Percentiles rank a stretch among this genome's conserved stretches.
These are phyloP conservation scores for Erodium maritimum DNA, from an alignment of 345 rosid species.

Conservation along the genomic window DNA sequence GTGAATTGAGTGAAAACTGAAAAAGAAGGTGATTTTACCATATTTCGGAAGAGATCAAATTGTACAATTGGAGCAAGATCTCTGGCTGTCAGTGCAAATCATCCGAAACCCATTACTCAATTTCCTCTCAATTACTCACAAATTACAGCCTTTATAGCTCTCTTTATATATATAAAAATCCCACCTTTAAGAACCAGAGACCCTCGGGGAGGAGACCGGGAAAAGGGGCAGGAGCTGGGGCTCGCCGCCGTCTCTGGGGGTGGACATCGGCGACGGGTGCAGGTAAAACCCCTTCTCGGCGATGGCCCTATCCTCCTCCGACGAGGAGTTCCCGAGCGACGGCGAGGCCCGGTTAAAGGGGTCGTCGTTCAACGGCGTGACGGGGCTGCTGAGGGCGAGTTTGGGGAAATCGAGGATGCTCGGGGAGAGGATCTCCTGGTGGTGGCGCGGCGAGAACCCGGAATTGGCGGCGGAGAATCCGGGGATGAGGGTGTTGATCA, in stretches of 20 bases:
- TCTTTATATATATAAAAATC: too few species aligned
- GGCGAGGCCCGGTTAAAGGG: neutral
- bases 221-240: conserved; percentile 29
- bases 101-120: neutral
- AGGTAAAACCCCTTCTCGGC: conserved; percentile 30
- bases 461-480: neutral
- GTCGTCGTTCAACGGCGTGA: conserved; percentile 4
- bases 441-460: neutral
- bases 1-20: too few species aligned
- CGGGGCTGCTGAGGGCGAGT: conserved; percentile 4
- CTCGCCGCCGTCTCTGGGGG: conserved; percentile 18
- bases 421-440: conserved; percentile 2
- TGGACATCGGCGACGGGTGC: conserved; percentile 30
- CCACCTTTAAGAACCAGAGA: neutral
- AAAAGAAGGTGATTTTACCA: neutral
- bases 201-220: conserved; percentile 25
- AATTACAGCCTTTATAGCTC: too few species aligned
- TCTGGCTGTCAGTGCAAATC: neutral
- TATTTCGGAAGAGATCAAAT: neutral
- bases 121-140: neutral
- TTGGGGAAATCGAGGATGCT: conserved; percentile 6
- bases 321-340: conserved; percentile 1
- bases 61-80: neutral
- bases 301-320: conserved; percentile 10
- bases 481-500: conserved; percentile 2